These are phyloP conservation scores for Lathyrus aphaca DNA, from an alignment of 306 rosid species.

Conservation along the genomic window DNA sequence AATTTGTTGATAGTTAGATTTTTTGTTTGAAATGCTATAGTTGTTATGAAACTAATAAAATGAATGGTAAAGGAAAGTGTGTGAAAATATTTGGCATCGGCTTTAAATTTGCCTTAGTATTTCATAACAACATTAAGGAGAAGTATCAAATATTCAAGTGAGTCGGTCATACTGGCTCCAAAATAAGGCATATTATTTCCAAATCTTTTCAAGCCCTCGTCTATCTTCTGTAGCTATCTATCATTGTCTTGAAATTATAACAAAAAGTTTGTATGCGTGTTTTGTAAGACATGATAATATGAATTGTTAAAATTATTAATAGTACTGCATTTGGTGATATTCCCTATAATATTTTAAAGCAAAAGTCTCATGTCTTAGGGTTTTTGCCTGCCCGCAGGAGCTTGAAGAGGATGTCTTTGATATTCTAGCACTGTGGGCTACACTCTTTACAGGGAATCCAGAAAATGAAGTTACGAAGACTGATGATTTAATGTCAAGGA, in stretches of 20 bases:
- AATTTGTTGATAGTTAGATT: constrained; percentile 18
- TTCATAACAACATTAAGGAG: constrained; percentile 2
- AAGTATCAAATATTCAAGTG: constrained; percentile 17
- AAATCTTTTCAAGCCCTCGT: constrained; percentile 22
- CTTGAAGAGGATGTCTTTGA: constrained; percentile 91
- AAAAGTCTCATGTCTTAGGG: constrained; percentile 29
- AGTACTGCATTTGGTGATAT: constrained; percentile 12
- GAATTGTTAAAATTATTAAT: constrained; percentile 25
- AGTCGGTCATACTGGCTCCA: constrained; percentile 14
- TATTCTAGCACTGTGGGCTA: constrained; percentile 91
- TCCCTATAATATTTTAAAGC: constrained; percentile 20
- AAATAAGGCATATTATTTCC: constrained; percentile 5
- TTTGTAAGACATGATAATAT: constrained; percentile 22
- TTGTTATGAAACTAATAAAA: constrained; percentile 16
- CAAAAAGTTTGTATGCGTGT: not conserved
- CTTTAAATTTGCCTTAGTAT: not conserved
- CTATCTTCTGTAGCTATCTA: constrained; percentile 24
- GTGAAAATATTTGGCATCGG: constrained; percentile 33
- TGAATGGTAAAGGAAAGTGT: constrained; percentile 10
- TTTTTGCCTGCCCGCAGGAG: constrained; percentile 64
- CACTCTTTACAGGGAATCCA: constrained; percentile 69
- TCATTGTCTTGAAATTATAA: constrained; percentile 27
- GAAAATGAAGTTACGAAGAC: constrained; percentile 60
- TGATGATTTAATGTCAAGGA: constrained; percentile 69
- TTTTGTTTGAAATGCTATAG: constrained; percentile 6